A percentile compares a stretch with the other conserved stretches of the same genome.
Evolutionary conservation across 768 basidiomycete genomes (phyloP).

Genomic region (Cystobasidium onofrii): DNA sequence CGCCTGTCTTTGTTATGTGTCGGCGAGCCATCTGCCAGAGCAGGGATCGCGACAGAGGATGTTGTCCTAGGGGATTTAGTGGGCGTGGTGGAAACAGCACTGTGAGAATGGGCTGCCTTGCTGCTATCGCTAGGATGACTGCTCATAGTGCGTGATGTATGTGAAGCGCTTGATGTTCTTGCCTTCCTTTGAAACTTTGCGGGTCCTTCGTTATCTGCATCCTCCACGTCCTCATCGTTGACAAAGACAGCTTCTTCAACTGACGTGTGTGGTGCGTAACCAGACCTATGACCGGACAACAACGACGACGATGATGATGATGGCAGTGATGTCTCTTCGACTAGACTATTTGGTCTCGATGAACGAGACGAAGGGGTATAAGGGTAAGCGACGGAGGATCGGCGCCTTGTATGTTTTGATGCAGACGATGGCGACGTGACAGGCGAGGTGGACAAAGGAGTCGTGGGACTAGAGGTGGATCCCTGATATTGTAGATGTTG

Average conservation of each 20-base stretch:
- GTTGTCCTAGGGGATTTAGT: neutral
- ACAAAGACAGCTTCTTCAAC: neutral
- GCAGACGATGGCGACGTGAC: neutral
- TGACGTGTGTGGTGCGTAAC: neutral
- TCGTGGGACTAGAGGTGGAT: too few relatives aligned
- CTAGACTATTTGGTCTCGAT: constrained; percentile 7
- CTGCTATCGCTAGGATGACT: neutral
- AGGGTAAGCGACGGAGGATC: constrained; percentile 19
- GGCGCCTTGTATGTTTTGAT: neutral
- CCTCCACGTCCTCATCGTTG: neutral
- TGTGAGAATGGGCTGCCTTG: neutral
- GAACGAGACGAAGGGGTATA: neutral
- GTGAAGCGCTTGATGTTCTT: neutral
- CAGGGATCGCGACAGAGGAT: neutral
- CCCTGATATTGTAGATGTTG: neutral
- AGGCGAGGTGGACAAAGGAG: neutral
- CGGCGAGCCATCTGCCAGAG: neutral
- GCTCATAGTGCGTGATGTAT: neutral
- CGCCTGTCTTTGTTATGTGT: neutral
- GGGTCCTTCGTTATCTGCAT: neutral
- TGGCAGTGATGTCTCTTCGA: neutral
- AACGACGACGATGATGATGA: too few relatives aligned
- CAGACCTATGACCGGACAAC: neutral
- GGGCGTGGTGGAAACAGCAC: neutral
- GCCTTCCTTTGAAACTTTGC: neutral